Base-by-base conservation (phyloP, 75 land plant genomes). In the Pinus taeda region DNA sequence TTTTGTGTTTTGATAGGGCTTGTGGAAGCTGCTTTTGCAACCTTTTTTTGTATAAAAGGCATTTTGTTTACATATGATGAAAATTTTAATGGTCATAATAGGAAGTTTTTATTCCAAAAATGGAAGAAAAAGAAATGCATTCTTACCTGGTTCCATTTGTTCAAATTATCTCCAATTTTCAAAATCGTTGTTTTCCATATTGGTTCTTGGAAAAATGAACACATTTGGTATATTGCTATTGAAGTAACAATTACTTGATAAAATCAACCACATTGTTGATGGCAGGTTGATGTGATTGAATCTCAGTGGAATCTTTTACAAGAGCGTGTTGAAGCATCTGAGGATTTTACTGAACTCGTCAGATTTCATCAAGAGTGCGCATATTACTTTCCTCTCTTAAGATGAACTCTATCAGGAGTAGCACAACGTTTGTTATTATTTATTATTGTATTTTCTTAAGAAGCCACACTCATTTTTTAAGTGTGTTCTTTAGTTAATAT, bases 231-330 rank as follows among this genome's bases (percentile, higher is more conserved):
- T 45, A 42, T 45, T 62, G 20, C 13, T 18, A 39, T n/a, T n/a
- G 72, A 69, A 39, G 72, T 11, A 39, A 69, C 21, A 69, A 15
- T 42, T 3, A 4, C 72, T 9, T 42, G 53, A 39, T 20, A 45
- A 69, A 7, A 69, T 15, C 6, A n/a, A 39, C 3, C 49, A 69
- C 49, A n/a, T 69, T 69, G 53, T 33, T 74, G 71, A 45, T 83
- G 78, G 56, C 83, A 97, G 99, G 99, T 97, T 58, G 99, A 97
- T 85, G 99, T 97, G 26, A 97, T 97, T 77, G 98, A 97, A 80
- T 95, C 99, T 75, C 99, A 97, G 67, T 97, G 99, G 98, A 97
- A 97, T 85, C 84, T 87, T 69, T 82, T 97, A 73, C 99, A 97
- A 90, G 89, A 89, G 73, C 91, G 89, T 63, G 87, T 97, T 74